These are phyloP conservation scores for Dendrobium catenatum DNA, from an alignment of 106 monocot genomes.

Conservation along the genomic window DNA sequence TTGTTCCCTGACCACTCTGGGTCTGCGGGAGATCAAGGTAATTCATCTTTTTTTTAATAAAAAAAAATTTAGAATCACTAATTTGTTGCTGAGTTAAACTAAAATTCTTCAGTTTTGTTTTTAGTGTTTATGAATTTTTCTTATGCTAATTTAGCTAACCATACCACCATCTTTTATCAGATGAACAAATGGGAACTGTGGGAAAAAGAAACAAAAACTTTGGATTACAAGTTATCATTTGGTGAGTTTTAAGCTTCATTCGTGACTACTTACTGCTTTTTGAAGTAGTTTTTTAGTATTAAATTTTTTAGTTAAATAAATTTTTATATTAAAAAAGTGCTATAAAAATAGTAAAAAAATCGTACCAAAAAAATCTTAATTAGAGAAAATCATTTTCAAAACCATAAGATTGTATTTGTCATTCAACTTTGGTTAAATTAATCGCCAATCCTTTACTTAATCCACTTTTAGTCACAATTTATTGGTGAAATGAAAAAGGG, in stretches of 20 bases:
- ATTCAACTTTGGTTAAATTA: background rate
- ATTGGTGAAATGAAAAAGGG: too few relatives aligned
- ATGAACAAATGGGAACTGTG: slow-evolving; percentile 30
- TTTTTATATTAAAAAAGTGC: too few relatives aligned
- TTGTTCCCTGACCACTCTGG: slow-evolving; percentile 7
- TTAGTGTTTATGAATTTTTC: background rate
- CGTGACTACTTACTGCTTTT: too few relatives aligned
- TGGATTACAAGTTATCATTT: slow-evolving; percentile 27
- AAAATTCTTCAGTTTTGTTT: background rate
- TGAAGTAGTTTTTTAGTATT: too few relatives aligned
- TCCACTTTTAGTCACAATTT: background rate
- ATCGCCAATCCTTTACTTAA: background rate
- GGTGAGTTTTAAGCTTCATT: slow-evolving; percentile 12
- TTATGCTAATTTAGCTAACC: background rate
- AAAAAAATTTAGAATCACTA: background rate
- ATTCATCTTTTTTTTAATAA: background rate
- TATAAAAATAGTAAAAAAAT: too few relatives aligned
- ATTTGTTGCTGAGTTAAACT: too few relatives aligned
- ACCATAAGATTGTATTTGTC: background rate
- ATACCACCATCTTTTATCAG: slow-evolving; percentile 1
- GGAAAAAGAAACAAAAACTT: slow-evolving; percentile 39
- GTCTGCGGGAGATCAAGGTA: slow-evolving; percentile 17
- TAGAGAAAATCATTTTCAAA: background rate
- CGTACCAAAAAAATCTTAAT: too few relatives aligned
- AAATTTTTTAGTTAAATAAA: too few relatives aligned